Base-by-base conservation (phyloP, 2,329 filamentous ascomycete species). In the Neonectria hederae region DNA sequence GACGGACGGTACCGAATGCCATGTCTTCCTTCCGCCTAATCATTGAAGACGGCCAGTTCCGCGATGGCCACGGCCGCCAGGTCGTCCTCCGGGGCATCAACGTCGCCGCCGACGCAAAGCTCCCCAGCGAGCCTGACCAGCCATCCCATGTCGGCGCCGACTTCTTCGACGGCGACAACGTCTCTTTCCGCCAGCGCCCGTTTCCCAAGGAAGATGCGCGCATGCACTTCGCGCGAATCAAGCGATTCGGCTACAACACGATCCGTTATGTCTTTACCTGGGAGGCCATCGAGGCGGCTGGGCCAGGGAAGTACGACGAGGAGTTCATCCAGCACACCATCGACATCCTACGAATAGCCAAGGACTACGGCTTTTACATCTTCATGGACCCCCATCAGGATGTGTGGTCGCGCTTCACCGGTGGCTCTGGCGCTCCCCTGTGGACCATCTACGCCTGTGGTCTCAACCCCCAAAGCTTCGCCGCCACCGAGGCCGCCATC, bases 371-470 rank as follows among this genome's bases (percentile, higher is more conserved):
- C 28, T 97, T 99, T 78, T 97, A 97, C 75, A 86, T 99, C 54
- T 98, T 97, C 77, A 97, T 99, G 93, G 97, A 99, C 73, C 95
- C 97, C 21, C 96, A 99, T 78, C 96, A 99, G 83, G 96, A 99
- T 82, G 95, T 98, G 72, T 99, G 96, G 96, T 97, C 95, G 35
- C 87, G 96, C 59, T 96, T 96, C 75, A 94, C 92, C 6, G 96
- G 96, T 48, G 96, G 96, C 51, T 98, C 95, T 26, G 96, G 96
- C 32, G 96, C 96, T 5, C 96, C 97, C 1, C 91, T 98, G 88
- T 99, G 96, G 96, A 99, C 97, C 21, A 80, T 99, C 2, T 97
- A 98, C 78, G 96, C 97, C 26, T 94, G 92, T 69, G 96, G 96
- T 9, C 83, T 99, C 51, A 93, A 99, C 75, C 96, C 96, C 0